phyloP scores from a whole-genome alignment of 345 rosid species.

The Corchorus capsularis region DNA sequence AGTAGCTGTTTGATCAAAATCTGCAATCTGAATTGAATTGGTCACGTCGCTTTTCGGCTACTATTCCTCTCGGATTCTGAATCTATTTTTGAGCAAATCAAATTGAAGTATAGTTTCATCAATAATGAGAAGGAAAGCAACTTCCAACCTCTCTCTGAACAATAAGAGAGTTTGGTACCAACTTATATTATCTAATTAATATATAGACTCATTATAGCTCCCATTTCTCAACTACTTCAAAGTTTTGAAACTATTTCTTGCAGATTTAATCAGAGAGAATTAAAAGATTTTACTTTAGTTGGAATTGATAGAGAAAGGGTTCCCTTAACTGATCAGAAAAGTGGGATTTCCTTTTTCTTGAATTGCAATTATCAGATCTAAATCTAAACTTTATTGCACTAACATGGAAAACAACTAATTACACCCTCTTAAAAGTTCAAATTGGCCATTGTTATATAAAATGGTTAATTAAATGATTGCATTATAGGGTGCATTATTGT shows the following conservation, averaged over 20 bases:
- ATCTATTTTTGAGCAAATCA: neutral
- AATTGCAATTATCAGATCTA: neutral
- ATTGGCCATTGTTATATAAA: no score
- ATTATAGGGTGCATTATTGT: no score
- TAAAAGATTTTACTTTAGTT: neutral
- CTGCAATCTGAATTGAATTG: neutral
- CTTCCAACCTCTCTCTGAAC: neutral
- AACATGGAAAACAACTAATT: neutral
- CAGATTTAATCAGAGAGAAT: neutral
- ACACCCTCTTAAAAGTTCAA: no score
- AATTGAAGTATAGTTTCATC: neutral
- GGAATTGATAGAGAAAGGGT: neutral
- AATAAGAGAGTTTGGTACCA: conserved; percentile 11
- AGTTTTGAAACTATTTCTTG: neutral
- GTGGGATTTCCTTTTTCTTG: conserved; percentile 4
- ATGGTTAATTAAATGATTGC: no score
- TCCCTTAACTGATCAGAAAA: neutral
- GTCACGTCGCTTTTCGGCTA: neutral
- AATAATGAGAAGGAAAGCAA: conserved; percentile 7
- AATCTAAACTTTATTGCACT: neutral
- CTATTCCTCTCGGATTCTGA: neutral
- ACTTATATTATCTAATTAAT: conserved; percentile 6
- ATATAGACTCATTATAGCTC: neutral
- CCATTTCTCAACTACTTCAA: conserved; percentile 4
- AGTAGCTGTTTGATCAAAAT: neutral